These are phyloP conservation scores for Stephania cephalantha DNA, from an alignment of 164 flowering plant species.

Conservation along the genomic window DNA sequence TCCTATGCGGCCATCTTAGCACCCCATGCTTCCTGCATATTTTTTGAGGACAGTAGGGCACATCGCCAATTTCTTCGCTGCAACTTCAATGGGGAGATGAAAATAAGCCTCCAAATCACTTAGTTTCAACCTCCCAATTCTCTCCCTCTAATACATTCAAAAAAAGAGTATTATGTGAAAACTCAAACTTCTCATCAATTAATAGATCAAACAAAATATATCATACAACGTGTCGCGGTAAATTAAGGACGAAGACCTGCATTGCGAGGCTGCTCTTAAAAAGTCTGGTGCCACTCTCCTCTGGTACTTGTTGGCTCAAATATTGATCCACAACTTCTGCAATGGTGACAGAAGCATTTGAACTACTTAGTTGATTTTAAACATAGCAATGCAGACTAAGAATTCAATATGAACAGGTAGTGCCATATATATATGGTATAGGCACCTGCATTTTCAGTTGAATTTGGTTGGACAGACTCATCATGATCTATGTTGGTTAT, in stretches of 20 bases:
- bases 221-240: not conserved
- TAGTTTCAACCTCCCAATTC: conserved; percentile 2
- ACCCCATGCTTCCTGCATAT: conserved; percentile 5
- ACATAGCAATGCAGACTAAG: not conserved
- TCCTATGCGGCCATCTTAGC: conserved; percentile 1
- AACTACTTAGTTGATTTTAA: not conserved
- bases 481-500: not conserved
- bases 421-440: not conserved
- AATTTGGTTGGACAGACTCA: not conserved
- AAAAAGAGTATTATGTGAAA: not conserved
- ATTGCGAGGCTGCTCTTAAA: conserved; percentile 13
- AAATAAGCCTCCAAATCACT: not conserved
- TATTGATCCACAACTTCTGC: not conserved
- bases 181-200: not conserved
- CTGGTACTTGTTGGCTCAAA: not conserved
- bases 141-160: not conserved
- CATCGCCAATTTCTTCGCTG: conserved; percentile 1
- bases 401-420: not conserved
- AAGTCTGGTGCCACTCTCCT: not conserved
- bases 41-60: conserved; percentile 2
- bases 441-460: conserved; percentile 7
- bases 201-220: not conserved
- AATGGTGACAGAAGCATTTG: not conserved
- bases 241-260: conserved; percentile 9
- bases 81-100: conserved; percentile 2